Conservation (phyloP, 2,329 filamentous ascomycete species). For the Phaeosphaeriaceae sp. region DNA sequence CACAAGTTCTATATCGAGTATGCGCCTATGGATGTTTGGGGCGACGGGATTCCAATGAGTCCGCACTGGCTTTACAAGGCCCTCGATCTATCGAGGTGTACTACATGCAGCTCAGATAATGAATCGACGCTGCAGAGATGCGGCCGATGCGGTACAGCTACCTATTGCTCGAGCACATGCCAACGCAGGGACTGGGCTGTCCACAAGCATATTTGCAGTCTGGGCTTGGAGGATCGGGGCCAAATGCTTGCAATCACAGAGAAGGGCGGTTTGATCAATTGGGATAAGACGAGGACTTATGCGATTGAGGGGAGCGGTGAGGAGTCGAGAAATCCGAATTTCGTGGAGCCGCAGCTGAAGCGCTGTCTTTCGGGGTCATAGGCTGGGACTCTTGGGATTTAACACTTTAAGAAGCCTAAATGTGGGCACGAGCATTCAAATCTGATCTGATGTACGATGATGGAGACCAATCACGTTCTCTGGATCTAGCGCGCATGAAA, state of each 20-base stretch:
- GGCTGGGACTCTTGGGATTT: neutral
- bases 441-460: too few relatives aligned
- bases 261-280: constrained; percentile 28
- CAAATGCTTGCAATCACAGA: constrained; percentile 25
- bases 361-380: neutral
- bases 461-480: too few relatives aligned
- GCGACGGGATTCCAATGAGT: constrained; percentile 31
- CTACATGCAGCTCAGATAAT: constrained; percentile 11
- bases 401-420: neutral
- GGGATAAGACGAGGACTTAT: constrained; percentile 24
- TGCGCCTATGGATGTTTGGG: constrained; percentile 34
- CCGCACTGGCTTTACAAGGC: constrained; percentile 29
- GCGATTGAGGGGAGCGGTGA: constrained; percentile 14
- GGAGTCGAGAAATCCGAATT: constrained; percentile 26
- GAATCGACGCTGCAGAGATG: constrained; percentile 19
- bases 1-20: constrained; percentile 31
- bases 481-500: too few relatives aligned
- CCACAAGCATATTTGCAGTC: constrained; percentile 28
- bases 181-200: constrained; percentile 30
- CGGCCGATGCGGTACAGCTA: constrained; percentile 29
- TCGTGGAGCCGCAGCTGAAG: constrained; percentile 14
- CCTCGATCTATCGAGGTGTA: constrained; percentile 19
- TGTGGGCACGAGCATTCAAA: too few relatives aligned
- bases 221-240: constrained; percentile 29
- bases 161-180: constrained; percentile 26